Base-by-base conservation (phyloP, 495 filamentous ascomycete species). In the Aspergillus bridgeri region DNA sequence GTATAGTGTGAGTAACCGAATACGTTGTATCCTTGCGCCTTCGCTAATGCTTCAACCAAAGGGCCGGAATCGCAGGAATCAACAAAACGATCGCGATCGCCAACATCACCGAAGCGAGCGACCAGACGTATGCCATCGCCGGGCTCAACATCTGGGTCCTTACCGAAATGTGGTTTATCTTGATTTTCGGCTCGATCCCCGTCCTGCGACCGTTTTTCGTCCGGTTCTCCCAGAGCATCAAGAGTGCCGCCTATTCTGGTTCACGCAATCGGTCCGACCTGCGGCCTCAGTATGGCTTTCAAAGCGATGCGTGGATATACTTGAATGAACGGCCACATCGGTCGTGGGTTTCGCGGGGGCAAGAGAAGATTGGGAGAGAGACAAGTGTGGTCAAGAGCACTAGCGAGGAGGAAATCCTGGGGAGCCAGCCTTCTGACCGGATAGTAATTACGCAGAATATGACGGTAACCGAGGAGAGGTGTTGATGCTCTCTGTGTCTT, bases 1-100 rank as follows among this genome's bases (percentile, higher is more conserved):
- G 71, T 20, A 48, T 75, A 5, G 64, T 77, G 71, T 75, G 58
- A 2, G 71, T 64, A n/a, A n/a, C n/a, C n/a, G n/a, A n/a, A n/a
- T n/a, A n/a, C n/a, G n/a, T n/a, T n/a, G n/a, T n/a, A n/a, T n/a
- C n/a, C n/a, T n/a, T n/a, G n/a, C n/a, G n/a, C n/a, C n/a, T n/a
- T n/a, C n/a, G n/a, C n/a, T n/a, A n/a, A n/a, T n/a, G n/a, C n/a
- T n/a, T n/a, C n/a, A n/a, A n/a, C n/a, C n/a, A n/a, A n/a, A 68
- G 65, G 15, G 65, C 68, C 21, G 65, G 62, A 9, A 62, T 65
- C 6, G 63, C 68, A 27, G 65, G 60, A 23, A 63, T 68, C 51
- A 63, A 64, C 59, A 68, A 70, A 42, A 70, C 65, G 2, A 59
- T 68, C 22, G 57, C 60, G 9, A 65, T 70, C 44, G 54, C 60